These are phyloP conservation scores for Arabidopsis lyrata DNA, from an alignment of 441 rosid species.

Conservation along the genomic window DNA sequence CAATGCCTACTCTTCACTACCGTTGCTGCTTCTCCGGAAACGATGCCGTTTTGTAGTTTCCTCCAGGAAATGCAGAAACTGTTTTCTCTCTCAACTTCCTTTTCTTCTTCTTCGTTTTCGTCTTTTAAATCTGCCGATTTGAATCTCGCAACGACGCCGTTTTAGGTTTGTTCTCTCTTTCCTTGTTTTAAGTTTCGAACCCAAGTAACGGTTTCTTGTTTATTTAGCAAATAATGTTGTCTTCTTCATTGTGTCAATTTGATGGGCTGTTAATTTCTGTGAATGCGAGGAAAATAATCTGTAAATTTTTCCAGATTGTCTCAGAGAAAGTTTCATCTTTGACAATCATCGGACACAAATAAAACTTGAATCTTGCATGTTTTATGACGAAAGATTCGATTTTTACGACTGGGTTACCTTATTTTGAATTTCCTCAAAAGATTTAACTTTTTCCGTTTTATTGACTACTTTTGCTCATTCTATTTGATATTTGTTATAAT, in stretches of 20 bases:
- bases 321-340: conserved; percentile 10
- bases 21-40: conserved; percentile 18
- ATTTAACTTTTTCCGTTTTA: conserved; percentile 21
- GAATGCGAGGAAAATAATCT: conserved; percentile 24
- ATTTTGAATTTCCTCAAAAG: not conserved
- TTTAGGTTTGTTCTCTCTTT: conserved; percentile 28
- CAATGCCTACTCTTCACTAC: conserved; percentile 37
- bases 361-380: conserved; percentile 30
- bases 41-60: conserved; percentile 38
- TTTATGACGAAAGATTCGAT: conserved; percentile 16
- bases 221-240: conserved; percentile 18
- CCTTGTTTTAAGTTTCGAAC: conserved; percentile 1
- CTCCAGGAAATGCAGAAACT: conserved; percentile 23
- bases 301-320: conserved; percentile 13
- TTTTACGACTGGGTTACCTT: conserved; percentile 19
- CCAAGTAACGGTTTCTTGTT: conserved; percentile 41
- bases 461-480: conserved; percentile 34
- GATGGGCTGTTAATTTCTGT: conserved; percentile 5
- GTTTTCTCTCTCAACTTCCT: conserved; percentile 10
- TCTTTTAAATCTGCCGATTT: conserved; percentile 41
- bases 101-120: conserved; percentile 15
- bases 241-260: conserved; percentile 20
- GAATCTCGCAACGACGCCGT: conserved; percentile 43
- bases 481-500: conserved; percentile 26
- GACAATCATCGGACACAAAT: not conserved